Base-by-base conservation (phyloP, 2,329 filamentous ascomycete species). In the Phoma sp. region DNA sequence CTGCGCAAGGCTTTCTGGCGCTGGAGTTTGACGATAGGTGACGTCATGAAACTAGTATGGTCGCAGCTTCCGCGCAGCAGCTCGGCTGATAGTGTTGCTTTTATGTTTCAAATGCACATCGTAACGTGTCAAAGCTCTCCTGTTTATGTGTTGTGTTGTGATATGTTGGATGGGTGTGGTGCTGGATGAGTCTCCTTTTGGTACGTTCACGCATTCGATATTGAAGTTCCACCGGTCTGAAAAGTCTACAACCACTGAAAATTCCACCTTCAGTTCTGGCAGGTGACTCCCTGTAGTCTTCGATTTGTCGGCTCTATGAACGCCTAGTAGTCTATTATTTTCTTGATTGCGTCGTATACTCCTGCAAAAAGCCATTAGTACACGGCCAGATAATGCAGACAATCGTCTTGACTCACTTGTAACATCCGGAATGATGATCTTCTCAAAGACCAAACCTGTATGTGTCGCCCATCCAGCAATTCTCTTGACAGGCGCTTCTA, bases 381-480 rank as follows among this genome's bases (percentile, higher is more conserved):
- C 5, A 43, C 19, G 4, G 4, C 15, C 12, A 2, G 5, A 1
- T 13, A 29, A 25, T 38, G 8, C 15, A 21, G 21, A 36, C 12
- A 13, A 31, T 31, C 15, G 29, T 13, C 10, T 21, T 31, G 24
- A 89, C 91, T 87, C 79, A 96, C 92, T 87, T 13, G 90, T 85
- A 67, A 96, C 88, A 76, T 96, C 93, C 0, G 93, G 93, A 51
- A 96, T 81, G 71, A 92, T 77, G 55, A 81, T 80, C 58, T 78
- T 77, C 63, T 97, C 93, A 76, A 86, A 97, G 32, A 88, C 74
- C 69, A 97, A 75, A 0, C 91, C 89, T 29, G 87, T 88, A 73
- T 94, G 93, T 47, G 90, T 92, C 71, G 88, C 91, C 90, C 91
- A 96, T n/a, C 93, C 92, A 3, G 91, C 90, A 5, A 97, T 88